These are phyloP conservation scores for Lachancea meyersii DNA, from an alignment of 805 yeast genomes.

Conservation along the genomic window DNA sequence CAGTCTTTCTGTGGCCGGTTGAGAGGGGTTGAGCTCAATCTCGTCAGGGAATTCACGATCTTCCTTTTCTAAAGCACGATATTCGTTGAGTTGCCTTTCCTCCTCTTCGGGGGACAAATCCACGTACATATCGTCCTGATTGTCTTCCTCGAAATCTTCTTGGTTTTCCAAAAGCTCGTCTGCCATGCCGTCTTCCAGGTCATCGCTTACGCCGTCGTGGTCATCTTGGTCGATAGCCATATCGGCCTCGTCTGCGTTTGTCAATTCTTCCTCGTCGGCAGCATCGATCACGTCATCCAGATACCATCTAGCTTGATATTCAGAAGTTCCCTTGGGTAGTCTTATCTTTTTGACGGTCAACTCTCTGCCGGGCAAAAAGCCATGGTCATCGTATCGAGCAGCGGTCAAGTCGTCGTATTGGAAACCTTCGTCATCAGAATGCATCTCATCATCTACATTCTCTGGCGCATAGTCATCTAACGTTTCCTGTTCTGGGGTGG, in stretches of 20 bases:
- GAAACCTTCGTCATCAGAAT: constrained; percentile 32
- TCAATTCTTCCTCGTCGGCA: constrained; percentile 27
- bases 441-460: constrained; percentile 43
- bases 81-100: constrained; percentile 63
- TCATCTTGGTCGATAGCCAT: constrained; percentile 27
- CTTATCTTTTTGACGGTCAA: constrained; percentile 32
- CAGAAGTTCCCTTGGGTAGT: constrained; percentile 72
- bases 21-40: constrained; percentile 72
- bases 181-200: constrained; percentile 12
- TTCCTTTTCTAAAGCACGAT: constrained; percentile 65
- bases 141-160: constrained; percentile 30
- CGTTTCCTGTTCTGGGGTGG: constrained; percentile 45
- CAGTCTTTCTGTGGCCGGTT: constrained; percentile 68
- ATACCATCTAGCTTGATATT: constrained; percentile 75
- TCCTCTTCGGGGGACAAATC: constrained; percentile 81
- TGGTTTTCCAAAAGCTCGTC: constrained; percentile 2
- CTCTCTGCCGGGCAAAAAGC: constrained; percentile 34
- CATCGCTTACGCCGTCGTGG: constrained; percentile 23
- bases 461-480: constrained; percentile 56
- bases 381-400: constrained; percentile 38
- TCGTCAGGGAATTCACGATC: constrained; percentile 96
- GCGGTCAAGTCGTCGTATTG: constrained; percentile 27
- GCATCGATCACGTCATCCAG: constrained; percentile 47
- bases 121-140: constrained; percentile 47
- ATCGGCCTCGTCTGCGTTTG: constrained; percentile 33